These are phyloP conservation scores for Myxozyma mucilagina DNA, from an alignment of 805 yeast genomes.

Conservation along the genomic window DNA sequence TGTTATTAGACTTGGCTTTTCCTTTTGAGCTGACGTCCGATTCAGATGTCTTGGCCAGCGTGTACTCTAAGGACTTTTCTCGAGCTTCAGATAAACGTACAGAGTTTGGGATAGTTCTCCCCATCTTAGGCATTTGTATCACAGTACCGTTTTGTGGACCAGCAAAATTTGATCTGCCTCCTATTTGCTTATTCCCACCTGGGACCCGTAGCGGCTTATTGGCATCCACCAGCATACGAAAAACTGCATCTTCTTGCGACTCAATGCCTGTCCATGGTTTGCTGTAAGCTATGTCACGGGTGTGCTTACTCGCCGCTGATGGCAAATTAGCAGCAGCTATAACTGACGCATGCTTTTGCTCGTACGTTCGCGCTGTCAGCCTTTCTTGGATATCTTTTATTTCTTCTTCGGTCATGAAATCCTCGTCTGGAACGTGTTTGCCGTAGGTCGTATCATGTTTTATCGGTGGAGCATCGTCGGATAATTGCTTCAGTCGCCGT, in stretches of 20 bases:
- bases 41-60: slow-evolving; percentile 45
- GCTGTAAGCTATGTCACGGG: slow-evolving; percentile 52
- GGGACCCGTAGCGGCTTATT: slow-evolving; percentile 44
- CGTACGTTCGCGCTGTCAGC: slow-evolving; percentile 43
- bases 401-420: slow-evolving; percentile 7
- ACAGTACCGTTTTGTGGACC: slow-evolving; percentile 15
- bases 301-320: slow-evolving; percentile 46
- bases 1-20: slow-evolving; percentile 27
- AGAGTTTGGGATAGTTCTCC: slow-evolving; percentile 31
- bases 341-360: slow-evolving; percentile 44
- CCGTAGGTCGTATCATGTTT: slow-evolving; percentile 45
- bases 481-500: slow-evolving; percentile 45
- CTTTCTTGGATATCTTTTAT: slow-evolving; percentile 19
- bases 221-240: slow-evolving; percentile 59
- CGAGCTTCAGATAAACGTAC: slow-evolving; percentile 59
- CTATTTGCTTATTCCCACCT: slow-evolving; percentile 10
- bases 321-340: slow-evolving; percentile 50
- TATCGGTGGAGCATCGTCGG: slow-evolving; percentile 46
- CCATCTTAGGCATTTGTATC: slow-evolving; percentile 33
- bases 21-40: slow-evolving; percentile 3
- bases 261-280: slow-evolving; percentile 65
- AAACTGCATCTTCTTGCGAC: slow-evolving; percentile 46
- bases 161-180: slow-evolving; percentile 1
- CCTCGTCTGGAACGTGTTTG: slow-evolving; percentile 10
- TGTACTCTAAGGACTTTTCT: slow-evolving; percentile 66